Evolutionary conservation across 176 grass and related monocot genomes (phyloP), one percentile per base, ranked within the genome.

Genomic region (Zizania latifolia): DNA sequence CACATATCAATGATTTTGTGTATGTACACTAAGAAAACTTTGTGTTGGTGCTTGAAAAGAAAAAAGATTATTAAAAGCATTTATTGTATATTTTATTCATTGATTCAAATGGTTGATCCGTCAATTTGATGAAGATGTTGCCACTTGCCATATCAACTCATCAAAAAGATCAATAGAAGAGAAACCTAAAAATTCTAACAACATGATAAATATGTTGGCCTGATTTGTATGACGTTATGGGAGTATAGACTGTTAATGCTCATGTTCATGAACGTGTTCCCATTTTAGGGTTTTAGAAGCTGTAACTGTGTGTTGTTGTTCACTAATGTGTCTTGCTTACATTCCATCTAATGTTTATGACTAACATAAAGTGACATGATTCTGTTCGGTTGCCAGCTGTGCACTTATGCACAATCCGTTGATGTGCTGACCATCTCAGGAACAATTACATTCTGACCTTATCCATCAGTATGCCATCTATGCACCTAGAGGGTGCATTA

Each of bases 331-430:
- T 28, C 24, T 19, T 74, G n/a, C 46, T 65, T 41, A 29, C 13
- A 11, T 35, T 67, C 19, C 4, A 46, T 48, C 19, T 28, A n/a
- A 48, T 81, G 22, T 62, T 19, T 75, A 41, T 73, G 36, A 66
- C 48, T 8, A 38, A 23, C 32, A n/a, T n/a, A 19, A 63, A 63
- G 6, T 56, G 7, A n/a, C 39, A 27, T 9, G 11, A 40, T 17
- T 60, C 26, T 65, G 40, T 65, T 73, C 54, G 24, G 12, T 10
- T 82, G 33, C 32, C 24, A 81, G 51, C 58, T 39, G 7, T 63
- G 11, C 10, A 29, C 58, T 81, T 81, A n/a, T 10, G 38, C 78
- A 81, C 71, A 22, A 62, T 39, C 8, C 24, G 33, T 82, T 13
- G 17, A 45, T 75, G 14, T 8, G 43, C 36, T 73, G 45, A 46